Evolutionary conservation across 2,329 filamentous ascomycete genomes (phyloP), one percentile per base, ranked within the genome.

Genomic region (Magnaporthales sp.): DNA sequence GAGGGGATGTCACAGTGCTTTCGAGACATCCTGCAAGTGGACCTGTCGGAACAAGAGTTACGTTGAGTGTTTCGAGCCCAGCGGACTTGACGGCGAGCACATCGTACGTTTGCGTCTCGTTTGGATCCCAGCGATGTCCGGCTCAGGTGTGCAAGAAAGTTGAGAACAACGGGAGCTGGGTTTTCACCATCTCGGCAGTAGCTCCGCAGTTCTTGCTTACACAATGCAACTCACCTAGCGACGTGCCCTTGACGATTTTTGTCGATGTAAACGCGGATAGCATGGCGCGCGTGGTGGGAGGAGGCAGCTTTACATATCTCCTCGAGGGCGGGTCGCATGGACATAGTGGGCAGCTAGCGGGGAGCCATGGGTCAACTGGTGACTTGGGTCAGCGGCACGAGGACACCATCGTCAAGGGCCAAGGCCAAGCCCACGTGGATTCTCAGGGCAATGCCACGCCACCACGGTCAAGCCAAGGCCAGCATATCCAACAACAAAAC

Each of bases 111-210:
- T 89, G 80, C 70, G 77, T 97, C 66, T 84, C 89, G 62, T 96
- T 97, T 77, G 92, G 92, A n/a, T 83, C 85, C n/a, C 86, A 90
- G 72, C 88, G 89, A 75, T 90, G 88, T 76, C 82, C 86, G 66
- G 88, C 88, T 67, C 84, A 88, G 67, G 81, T 93, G 27, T 83
- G 86, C 62, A 89, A 89, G 74, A 70, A 71, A 31, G 65, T 64
- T 7, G 86, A 81, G 78, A 85, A 88, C 68, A 78, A 75, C 66
- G 84, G 86, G 24, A 80, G 78, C 66, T 91, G 86, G 75, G 84
- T 89, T 69, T 96, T 95, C 77, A 84, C 85, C 31, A 82, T 96
- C 71, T 86, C 85, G 62, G 86, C 88, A 56, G 88, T 92, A 67
- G 91, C 89, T 32, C 93, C 93, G 62, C 83, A 82, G 69, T 77